Percentiles rank a stretch among this genome's conserved stretches.
These are phyloP conservation scores for Pseudocercospora macadamiae DNA, from an alignment of 2,329 filamentous ascomycete species.

Conservation along the genomic window DNA sequence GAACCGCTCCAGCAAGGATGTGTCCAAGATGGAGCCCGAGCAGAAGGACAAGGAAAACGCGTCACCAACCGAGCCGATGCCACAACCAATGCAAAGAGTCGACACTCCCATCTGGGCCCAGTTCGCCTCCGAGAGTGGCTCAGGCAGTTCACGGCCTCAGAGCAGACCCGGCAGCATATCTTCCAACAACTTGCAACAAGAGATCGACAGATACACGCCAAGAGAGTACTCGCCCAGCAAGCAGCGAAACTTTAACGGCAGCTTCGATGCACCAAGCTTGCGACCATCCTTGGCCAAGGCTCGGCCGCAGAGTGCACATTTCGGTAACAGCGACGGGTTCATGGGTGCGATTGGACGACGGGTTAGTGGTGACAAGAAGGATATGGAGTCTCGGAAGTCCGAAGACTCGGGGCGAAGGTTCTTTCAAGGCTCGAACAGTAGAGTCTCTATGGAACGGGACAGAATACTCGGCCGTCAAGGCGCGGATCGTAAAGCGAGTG, in stretches of 20 bases:
- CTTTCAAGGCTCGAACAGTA: constrained; percentile 20
- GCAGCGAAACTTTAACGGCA: constrained; percentile 60
- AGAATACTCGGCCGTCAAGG: constrained; percentile 28
- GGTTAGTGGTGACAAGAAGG: constrained; percentile 31
- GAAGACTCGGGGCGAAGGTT: constrained; percentile 28
- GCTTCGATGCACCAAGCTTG: constrained; percentile 45
- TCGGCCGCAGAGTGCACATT: constrained; percentile 35
- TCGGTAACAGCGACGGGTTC: constrained; percentile 24
- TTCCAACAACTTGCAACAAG: constrained; percentile 53
- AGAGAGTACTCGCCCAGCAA: constrained; percentile 63
- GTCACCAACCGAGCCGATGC: constrained; percentile 58
- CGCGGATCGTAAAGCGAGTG: constrained; percentile 41
- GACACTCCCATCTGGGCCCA: constrained; percentile 78
- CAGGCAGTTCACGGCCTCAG: constrained; percentile 39
- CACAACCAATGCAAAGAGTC: constrained; percentile 45
- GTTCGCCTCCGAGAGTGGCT: constrained; percentile 55
- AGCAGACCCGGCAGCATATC: constrained; percentile 52
- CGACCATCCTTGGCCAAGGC: constrained; percentile 44
- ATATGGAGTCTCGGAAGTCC: constrained; percentile 32
- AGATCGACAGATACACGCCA: constrained; percentile 63
- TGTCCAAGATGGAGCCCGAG: constrained; percentile 51
- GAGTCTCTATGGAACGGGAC: constrained; percentile 29
- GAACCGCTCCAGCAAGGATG: constrained; percentile 67
- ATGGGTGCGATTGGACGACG: constrained; percentile 33
- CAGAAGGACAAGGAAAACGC: constrained; percentile 81